phyloP scores from a whole-genome alignment of 208 protist species.

The Crithidia thermophila region DNA sequence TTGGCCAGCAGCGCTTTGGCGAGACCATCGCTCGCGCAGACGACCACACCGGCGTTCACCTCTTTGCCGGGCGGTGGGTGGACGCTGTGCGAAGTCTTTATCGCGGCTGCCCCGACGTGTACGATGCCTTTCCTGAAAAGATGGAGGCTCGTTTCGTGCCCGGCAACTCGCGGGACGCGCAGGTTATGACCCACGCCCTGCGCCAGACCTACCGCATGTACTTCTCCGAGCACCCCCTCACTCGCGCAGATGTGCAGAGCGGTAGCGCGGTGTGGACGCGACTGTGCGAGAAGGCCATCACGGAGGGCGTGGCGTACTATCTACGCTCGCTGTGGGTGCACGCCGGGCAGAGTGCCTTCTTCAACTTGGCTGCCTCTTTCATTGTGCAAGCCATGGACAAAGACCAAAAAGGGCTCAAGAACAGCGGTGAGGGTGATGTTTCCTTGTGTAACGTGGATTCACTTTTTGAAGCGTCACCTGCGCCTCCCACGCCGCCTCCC shows the following conservation, averaged over 20 bases:
- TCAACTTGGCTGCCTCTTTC: conserved; percentile 65
- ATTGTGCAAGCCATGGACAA: conserved; percentile 19
- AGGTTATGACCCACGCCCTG: conserved; percentile 64
- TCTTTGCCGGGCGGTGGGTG: conserved; percentile 60
- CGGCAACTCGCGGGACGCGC: conserved; percentile 50
- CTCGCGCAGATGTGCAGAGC: conserved; percentile 37
- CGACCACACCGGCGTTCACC: conserved; percentile 79
- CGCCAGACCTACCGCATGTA: conserved; percentile 63
- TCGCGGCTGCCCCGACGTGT: conserved; percentile 41
- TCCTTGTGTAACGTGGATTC: too few relatives aligned
- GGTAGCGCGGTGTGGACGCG: conserved; percentile 50
- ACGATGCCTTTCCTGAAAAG: conserved; percentile 60
- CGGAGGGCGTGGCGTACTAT: conserved; percentile 49
- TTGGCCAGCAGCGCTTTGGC: conserved; percentile 95
- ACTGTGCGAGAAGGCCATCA: conserved; percentile 72
- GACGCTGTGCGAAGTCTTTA: conserved; percentile 62
- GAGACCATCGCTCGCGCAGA: conserved; percentile 37
- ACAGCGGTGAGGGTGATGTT: too few relatives aligned
- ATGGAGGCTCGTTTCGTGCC: conserved; percentile 71
- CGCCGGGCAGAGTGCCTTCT: conserved; percentile 79
- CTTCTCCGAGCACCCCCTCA: conserved; percentile 42
- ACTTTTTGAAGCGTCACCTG: neutral
- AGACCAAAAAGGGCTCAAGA: too few relatives aligned
- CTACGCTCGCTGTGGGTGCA: conserved; percentile 79
- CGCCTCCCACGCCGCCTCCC: neutral